Conservation (phyloP, 2,329 filamentous ascomycete species). For the Aureobasidium vineae region DNA sequence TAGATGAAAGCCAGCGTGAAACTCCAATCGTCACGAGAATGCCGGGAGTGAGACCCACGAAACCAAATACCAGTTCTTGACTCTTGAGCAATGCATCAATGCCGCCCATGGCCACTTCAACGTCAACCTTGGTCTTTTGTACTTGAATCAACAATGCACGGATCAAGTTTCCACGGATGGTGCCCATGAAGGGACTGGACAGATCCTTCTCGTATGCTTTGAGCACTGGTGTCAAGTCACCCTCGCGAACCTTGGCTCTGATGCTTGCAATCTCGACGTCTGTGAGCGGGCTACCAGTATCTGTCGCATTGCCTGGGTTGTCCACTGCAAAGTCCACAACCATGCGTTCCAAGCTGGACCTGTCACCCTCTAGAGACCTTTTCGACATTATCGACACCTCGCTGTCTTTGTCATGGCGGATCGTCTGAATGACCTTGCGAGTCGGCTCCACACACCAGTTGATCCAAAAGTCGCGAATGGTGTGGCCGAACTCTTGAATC, state of each 20-base stretch:
- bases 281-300: slow-evolving; percentile 50
- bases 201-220: slow-evolving; percentile 90
- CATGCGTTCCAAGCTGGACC: slow-evolving; percentile 93
- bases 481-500: slow-evolving; percentile 75
- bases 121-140: slow-evolving; percentile 98
- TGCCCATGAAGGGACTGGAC: slow-evolving; percentile 74
- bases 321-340: slow-evolving; percentile 93
- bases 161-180: slow-evolving; percentile 80
- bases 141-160: slow-evolving; percentile 92
- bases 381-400: slow-evolving; percentile 97
- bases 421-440: slow-evolving; percentile 81
- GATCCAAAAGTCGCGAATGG: slow-evolving; percentile 83
- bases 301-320: slow-evolving; percentile 62
- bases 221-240: slow-evolving; percentile 88
- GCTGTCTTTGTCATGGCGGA: slow-evolving; percentile 86
- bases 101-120: slow-evolving; percentile 92
- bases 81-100: slow-evolving; percentile 94
- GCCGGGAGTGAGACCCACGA: slow-evolving; percentile 89
- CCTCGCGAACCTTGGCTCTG: slow-evolving; percentile 76
- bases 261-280: slow-evolving; percentile 72
- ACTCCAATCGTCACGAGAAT: slow-evolving; percentile 80
- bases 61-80: slow-evolving; percentile 97
- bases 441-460: slow-evolving; percentile 94
- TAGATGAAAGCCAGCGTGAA: slow-evolving; percentile 66
- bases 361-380: slow-evolving; percentile 83